Evolutionary conservation across 2,329 filamentous ascomycete genomes (phyloP).

Genomic region (Bipolaris gigantea): DNA sequence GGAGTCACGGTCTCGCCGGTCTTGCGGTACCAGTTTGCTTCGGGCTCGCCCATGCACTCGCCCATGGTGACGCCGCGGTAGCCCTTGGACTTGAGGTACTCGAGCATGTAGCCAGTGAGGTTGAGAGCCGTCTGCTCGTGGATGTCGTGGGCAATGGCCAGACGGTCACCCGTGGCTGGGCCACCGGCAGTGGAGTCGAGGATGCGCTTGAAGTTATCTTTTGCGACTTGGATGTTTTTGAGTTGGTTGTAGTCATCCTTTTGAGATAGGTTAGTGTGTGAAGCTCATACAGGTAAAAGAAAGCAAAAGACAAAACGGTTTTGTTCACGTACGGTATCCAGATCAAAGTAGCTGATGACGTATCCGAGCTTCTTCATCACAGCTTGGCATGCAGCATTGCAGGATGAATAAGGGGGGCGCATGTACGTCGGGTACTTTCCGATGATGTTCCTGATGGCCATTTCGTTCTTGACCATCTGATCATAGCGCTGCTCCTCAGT

Average conservation of each 20-base stretch:
- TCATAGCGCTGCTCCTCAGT: constrained; percentile 50
- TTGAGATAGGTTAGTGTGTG: not conserved
- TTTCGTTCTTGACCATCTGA: constrained; percentile 58
- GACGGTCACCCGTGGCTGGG: constrained; percentile 38
- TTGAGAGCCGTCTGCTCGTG: constrained; percentile 50
- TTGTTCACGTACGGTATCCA: constrained; percentile 54
- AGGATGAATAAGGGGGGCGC: constrained; percentile 54
- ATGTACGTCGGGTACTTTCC: constrained; percentile 60
- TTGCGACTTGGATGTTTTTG: constrained; percentile 40
- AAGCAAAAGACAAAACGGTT: too few species aligned
- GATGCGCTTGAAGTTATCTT: constrained; percentile 45
- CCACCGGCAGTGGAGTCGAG: constrained; percentile 27
- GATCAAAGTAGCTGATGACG: constrained; percentile 62
- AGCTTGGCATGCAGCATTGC: constrained; percentile 44
- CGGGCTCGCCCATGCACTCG: constrained; percentile 53
- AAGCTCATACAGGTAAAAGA: not conserved
- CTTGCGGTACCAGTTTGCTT: constrained; percentile 54
- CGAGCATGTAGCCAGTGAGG: constrained; percentile 50
- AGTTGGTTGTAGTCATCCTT: constrained; percentile 46
- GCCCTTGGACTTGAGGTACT: constrained; percentile 43
- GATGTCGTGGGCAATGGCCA: constrained; percentile 59
- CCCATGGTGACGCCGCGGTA: constrained; percentile 53
- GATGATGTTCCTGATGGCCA: constrained; percentile 58
- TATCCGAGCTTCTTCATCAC: constrained; percentile 54
- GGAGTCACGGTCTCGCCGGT: constrained; percentile 32